Evolutionary conservation across 2,329 filamentous ascomycete genomes (phyloP).

Genomic region (Cytospora paraplurivora): DNA sequence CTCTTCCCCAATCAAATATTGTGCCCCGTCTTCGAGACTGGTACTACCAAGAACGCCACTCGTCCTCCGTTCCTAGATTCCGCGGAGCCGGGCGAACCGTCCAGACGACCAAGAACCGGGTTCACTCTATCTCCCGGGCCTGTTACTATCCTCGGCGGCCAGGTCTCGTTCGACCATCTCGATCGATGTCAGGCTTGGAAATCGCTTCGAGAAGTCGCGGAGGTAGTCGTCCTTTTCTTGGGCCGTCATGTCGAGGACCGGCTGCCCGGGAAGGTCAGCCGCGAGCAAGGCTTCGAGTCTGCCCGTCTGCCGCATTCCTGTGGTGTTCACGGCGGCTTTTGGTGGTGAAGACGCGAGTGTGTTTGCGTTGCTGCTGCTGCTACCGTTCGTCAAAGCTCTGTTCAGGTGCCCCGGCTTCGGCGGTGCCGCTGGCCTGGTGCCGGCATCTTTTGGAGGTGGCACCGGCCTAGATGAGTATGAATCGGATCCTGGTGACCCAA

Average conservation of each 20-base stretch:
- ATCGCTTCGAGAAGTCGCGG: constrained; percentile 76
- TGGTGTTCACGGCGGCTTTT: constrained; percentile 40
- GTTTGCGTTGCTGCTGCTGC: constrained; percentile 22
- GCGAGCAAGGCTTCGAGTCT: constrained; percentile 45
- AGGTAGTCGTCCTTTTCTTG: constrained; percentile 67
- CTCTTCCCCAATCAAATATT: neutral
- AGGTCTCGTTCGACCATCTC: constrained; percentile 82
- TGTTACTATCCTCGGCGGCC: constrained; percentile 40
- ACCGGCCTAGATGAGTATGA: constrained; percentile 32
- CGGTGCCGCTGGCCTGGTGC: constrained; percentile 54
- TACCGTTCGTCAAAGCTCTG: constrained; percentile 47
- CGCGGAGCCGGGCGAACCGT: constrained; percentile 20
- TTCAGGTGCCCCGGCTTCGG: constrained; percentile 65
- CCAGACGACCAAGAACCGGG: constrained; percentile 24
- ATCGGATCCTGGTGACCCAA: constrained; percentile 22
- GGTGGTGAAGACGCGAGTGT: constrained; percentile 46
- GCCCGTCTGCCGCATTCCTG: constrained; percentile 34
- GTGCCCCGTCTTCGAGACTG: constrained; percentile 1
- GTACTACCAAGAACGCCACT: neutral
- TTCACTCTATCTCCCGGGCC: constrained; percentile 26
- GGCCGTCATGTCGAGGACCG: constrained; percentile 56
- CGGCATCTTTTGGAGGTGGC: constrained; percentile 34
- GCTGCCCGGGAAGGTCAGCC: constrained; percentile 50
- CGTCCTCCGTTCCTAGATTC: constrained; percentile 17
- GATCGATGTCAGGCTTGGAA: constrained; percentile 80